phyloP scores from a whole-genome alignment of 2,329 filamentous ascomycete genomes.

The Fusarium dlaminii region DNA sequence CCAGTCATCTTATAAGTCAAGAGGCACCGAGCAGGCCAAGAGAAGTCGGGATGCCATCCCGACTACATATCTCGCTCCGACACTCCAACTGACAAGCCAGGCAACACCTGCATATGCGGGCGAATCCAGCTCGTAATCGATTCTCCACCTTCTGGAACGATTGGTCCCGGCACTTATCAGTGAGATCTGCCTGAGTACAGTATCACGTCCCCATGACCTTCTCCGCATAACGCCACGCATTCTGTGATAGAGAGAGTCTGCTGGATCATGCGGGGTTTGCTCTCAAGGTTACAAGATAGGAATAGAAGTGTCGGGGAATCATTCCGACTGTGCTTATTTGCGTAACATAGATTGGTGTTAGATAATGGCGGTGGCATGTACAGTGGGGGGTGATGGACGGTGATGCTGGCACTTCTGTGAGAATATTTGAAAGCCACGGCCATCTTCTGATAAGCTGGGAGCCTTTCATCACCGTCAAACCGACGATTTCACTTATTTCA shows the following conservation, averaged over 20 bases:
- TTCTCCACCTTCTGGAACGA: not conserved
- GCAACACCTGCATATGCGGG: not conserved
- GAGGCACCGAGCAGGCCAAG: not conserved
- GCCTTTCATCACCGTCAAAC: rapidly evolving
- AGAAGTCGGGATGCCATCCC: slow-evolving; percentile 24
- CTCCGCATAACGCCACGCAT: slow-evolving; percentile 16
- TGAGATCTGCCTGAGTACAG: slow-evolving; percentile 19
- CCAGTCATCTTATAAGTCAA: not conserved
- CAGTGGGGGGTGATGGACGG: not conserved
- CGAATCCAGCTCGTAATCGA: slow-evolving; percentile 3
- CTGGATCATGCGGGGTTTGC: not conserved
- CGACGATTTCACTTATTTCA: not conserved
- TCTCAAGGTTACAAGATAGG: slow-evolving; percentile 2
- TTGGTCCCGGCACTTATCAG: slow-evolving; percentile 4
- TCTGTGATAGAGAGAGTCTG: not conserved
- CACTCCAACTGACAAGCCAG: not conserved
- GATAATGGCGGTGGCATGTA: not conserved
- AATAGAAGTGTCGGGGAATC: slow-evolving; percentile 1
- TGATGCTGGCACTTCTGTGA: not conserved
- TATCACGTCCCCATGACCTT: slow-evolving; percentile 21
- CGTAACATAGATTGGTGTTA: not conserved
- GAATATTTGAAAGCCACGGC: not conserved
- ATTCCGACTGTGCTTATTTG: slow-evolving; percentile 1
- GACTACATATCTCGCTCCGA: slow-evolving; percentile 1
- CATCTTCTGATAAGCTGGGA: not conserved